These are phyloP conservation scores for Blechomonas ayalai DNA, from an alignment of 208 protist genomes.

Conservation along the genomic window DNA sequence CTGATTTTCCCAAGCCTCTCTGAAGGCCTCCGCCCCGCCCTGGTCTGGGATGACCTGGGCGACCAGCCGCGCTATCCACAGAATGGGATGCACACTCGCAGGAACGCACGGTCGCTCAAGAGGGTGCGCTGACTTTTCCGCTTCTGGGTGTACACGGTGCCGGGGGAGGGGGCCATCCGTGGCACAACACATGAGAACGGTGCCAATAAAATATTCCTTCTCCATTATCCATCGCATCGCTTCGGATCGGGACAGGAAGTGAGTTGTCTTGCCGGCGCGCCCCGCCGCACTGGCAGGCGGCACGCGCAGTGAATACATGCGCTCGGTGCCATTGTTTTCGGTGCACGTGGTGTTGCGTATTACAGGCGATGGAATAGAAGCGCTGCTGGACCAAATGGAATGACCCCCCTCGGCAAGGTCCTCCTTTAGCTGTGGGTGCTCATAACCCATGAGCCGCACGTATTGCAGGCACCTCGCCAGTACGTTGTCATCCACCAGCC, in stretches of 20 bases:
- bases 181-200: constrained; percentile 57
- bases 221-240: constrained; percentile 63
- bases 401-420: background rate
- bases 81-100: constrained; percentile 42
- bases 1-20: constrained; percentile 62
- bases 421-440: constrained; percentile 14
- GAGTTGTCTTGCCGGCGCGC: background rate
- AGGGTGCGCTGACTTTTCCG: background rate
- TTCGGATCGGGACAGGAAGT: constrained; percentile 54
- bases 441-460: constrained; percentile 67
- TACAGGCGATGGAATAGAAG: background rate
- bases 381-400: constrained; percentile 1
- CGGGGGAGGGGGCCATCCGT: constrained; percentile 1
- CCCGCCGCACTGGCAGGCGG: background rate
- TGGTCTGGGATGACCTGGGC: constrained; percentile 40
- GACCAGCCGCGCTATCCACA: constrained; percentile 32
- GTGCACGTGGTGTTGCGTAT: constrained; percentile 4
- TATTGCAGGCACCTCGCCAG: constrained; percentile 67
- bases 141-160: constrained; percentile 3
- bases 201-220: constrained; percentile 82
- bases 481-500: constrained; percentile 66
- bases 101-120: constrained; percentile 23
- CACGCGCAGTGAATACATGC: background rate
- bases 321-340: background rate
- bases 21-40: constrained; percentile 37